These are phyloP conservation scores for Evernia prunastri DNA, from an alignment of 495 filamentous ascomycete species.

Conservation along the genomic window DNA sequence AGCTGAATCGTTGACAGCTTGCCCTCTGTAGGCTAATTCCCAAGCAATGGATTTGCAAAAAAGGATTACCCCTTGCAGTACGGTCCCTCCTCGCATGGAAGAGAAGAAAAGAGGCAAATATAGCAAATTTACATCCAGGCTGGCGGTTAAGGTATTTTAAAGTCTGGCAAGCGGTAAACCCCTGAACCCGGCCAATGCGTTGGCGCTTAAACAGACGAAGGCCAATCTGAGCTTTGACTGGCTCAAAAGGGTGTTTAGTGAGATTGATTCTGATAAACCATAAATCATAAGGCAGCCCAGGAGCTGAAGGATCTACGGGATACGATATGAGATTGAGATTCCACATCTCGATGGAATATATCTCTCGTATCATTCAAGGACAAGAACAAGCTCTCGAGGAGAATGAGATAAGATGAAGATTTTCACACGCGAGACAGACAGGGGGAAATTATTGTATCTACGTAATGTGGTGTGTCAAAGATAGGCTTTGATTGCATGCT, in stretches of 20 bases:
- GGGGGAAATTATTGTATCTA: background rate
- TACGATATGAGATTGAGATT: no score
- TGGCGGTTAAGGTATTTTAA: constrained; percentile 13
- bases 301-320: background rate
- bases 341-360: no score
- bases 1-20: background rate
- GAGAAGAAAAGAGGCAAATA: constrained; percentile 1
- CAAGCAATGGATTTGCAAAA: background rate
- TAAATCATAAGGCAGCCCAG: no score
- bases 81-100: background rate
- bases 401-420: no score
- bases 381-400: no score
- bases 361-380: no score
- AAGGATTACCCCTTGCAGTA: background rate
- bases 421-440: constrained; percentile 1
- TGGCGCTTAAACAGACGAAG: constrained; percentile 21
- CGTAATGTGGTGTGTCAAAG: background rate
- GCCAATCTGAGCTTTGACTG: constrained; percentile 4
- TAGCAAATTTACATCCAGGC: constrained; percentile 2
- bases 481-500: constrained; percentile 3
- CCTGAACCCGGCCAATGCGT: constrained; percentile 14
- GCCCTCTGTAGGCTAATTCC: background rate
- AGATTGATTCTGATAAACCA: constrained; percentile 2
- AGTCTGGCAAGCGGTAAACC: background rate
- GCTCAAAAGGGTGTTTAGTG: constrained; percentile 1